phyloP scores from a whole-genome alignment of 345 rosid species.

The Ceriops decandra region DNA sequence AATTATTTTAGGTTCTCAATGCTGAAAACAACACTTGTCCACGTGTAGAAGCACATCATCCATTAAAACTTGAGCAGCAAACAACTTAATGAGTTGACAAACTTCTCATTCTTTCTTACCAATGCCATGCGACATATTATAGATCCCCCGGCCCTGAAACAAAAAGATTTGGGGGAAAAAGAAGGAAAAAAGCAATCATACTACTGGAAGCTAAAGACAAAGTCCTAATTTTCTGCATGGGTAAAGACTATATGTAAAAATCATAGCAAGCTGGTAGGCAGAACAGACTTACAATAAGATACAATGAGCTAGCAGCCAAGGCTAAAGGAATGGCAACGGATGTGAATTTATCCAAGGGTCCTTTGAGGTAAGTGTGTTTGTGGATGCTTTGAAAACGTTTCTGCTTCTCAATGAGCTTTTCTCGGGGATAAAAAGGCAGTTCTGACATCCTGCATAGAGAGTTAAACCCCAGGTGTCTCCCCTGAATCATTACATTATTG shows the following conservation, averaged over 20 bases:
- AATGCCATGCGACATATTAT: constrained; percentile 78
- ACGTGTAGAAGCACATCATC: constrained; percentile 17
- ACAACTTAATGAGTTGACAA: background rate
- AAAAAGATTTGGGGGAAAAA: background rate
- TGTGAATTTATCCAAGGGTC: constrained; percentile 75
- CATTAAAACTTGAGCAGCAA: constrained; percentile 10
- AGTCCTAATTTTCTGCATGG: background rate
- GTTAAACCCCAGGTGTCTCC: background rate
- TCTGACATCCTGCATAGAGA: constrained; percentile 49
- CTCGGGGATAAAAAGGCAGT: constrained; percentile 76
- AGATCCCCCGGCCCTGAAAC: constrained; percentile 78
- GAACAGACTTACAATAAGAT: constrained; percentile 58
- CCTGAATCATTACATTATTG: no score
- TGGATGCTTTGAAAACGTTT: constrained; percentile 69
- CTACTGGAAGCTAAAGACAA: background rate
- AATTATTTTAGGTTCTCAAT: constrained; percentile 37
- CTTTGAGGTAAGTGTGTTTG: constrained; percentile 77
- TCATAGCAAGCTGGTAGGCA: background rate
- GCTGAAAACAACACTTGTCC: constrained; percentile 5
- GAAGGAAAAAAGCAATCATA: background rate
- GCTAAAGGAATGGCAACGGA: constrained; percentile 82
- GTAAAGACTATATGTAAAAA: background rate
- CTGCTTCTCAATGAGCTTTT: constrained; percentile 80
- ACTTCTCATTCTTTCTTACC: constrained; percentile 75
- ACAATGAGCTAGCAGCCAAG: constrained; percentile 54